A percentile compares a stretch with the other conserved stretches of the same genome.
Conservation (phyloP, 345 rosid genomes). For the Corchorus capsularis region DNA sequence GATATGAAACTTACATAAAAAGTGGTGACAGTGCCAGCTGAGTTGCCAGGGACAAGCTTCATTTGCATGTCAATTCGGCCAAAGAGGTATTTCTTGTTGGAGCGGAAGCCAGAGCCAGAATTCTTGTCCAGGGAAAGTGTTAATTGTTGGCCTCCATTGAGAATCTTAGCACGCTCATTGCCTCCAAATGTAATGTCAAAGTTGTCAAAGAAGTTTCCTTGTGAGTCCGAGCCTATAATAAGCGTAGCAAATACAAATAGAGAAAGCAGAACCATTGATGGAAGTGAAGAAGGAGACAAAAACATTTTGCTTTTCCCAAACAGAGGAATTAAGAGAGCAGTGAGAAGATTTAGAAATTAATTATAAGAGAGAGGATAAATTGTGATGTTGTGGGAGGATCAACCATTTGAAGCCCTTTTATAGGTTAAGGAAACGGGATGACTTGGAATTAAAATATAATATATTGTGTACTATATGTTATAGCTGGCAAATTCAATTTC, state of each 20-base stretch:
- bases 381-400: neutral
- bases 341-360: neutral
- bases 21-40: slow-evolving; percentile 70
- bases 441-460: neutral
- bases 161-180: slow-evolving; percentile 41
- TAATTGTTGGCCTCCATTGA: slow-evolving; percentile 45
- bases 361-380: no score
- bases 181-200: slow-evolving; percentile 58
- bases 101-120: slow-evolving; percentile 65
- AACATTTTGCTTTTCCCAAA: neutral
- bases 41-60: slow-evolving; percentile 60
- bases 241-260: neutral
- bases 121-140: slow-evolving; percentile 54
- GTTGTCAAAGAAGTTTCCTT: slow-evolving; percentile 45
- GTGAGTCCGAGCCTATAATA: neutral
- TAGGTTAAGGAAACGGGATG: neutral
- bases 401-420: neutral
- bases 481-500: no score
- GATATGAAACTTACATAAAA: slow-evolving; percentile 41
- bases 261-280: neutral
- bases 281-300: neutral
- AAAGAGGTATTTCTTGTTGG: slow-evolving; percentile 51
- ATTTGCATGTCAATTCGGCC: slow-evolving; percentile 62
- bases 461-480: neutral
- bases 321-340: neutral